A percentile compares a stretch with the other conserved stretches of the same genome.
These are phyloP conservation scores for Termitomyces bulborhizus DNA, from an alignment of 768 basidiomycete species.

Conservation along the genomic window DNA sequence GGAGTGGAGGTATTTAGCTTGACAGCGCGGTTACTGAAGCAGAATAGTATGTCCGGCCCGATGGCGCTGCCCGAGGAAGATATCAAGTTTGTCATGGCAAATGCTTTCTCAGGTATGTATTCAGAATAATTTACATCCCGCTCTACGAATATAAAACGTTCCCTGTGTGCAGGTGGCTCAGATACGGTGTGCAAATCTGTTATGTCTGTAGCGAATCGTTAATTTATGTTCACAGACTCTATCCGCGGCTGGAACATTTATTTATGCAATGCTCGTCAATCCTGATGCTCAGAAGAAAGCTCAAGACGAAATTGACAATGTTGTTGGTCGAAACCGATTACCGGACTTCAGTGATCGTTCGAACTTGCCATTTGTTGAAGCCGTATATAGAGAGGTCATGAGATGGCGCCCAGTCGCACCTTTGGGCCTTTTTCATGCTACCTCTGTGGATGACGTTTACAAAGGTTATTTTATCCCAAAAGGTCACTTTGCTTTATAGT, in stretches of 20 bases:
- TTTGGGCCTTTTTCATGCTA: neutral
- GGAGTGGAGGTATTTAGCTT: conserved; percentile 3
- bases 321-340: conserved; percentile 29
- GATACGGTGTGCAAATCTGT: conserved; percentile 5
- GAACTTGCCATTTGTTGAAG: conserved; percentile 32
- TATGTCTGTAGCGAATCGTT: too few species aligned
- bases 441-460: conserved; percentile 5
- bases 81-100: conserved; percentile 9
- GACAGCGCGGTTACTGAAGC: conserved; percentile 1
- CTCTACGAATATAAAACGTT: neutral
- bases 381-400: conserved; percentile 30
- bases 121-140: neutral
- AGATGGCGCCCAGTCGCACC: conserved; percentile 22
- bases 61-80: conserved; percentile 2
- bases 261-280: conserved; percentile 17
- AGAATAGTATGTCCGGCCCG: neutral
- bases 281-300: conserved; percentile 15
- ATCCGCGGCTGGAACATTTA: conserved; percentile 8
- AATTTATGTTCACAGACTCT: neutral
- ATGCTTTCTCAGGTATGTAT: conserved; percentile 8
- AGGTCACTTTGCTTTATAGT: neutral
- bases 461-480: conserved; percentile 10
- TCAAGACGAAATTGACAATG: conserved; percentile 22
- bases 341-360: conserved; percentile 30
- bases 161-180: conserved; percentile 2